Base-by-base conservation (phyloP, 371 early-diverging fungal genomes). In the Mortierella sp. region DNA sequence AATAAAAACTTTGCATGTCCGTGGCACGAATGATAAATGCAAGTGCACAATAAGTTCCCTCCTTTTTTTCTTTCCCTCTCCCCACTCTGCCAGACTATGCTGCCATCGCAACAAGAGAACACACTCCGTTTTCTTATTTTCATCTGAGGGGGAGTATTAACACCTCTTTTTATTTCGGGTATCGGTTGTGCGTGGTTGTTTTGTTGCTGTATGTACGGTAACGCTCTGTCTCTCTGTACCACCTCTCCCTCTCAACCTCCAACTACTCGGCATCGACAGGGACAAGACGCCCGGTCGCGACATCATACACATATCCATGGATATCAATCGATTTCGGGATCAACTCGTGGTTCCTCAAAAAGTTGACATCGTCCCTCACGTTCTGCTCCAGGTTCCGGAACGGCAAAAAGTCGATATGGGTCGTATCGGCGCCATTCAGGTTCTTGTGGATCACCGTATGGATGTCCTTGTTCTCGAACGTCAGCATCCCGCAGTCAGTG, bases 401-500 rank as follows among this genome's bases (percentile, higher is more conserved):
- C 11, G 79, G 80, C 63, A 85, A 68, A 47, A 82, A 77, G 63
- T 75, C 76, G 24, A 85, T 77, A 41, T 73, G 77, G 2, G 75
- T 45, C 8, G 74, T 75, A 61, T 80, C 85, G 1, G 63, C 64
- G 16, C 73, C 84, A 29, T 45, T 31, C 31, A 71, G 14, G 63
- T 77, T 70, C 64, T 75, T 64, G 63, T 71, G 68, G 68, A 84
- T 70, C n/a, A 75, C 52, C 4, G 70, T 64, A 50, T 77, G 55
- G 37, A 77, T 76, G 13, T 77, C 66, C 47, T 65, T 37, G 73
- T 83, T 83, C 4, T 70, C 58, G 48, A 84, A 84, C 13, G 68
- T 78, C 37, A 73, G 76, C 82, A 84, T 84, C 7, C 85, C 84
- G 44, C 84, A 83, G 48, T 83, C 84, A 5, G 77, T 76, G 39